phyloP scores from a whole-genome alignment of 2,329 filamentous ascomycete genomes.

The Colletotrichum spinosum region DNA sequence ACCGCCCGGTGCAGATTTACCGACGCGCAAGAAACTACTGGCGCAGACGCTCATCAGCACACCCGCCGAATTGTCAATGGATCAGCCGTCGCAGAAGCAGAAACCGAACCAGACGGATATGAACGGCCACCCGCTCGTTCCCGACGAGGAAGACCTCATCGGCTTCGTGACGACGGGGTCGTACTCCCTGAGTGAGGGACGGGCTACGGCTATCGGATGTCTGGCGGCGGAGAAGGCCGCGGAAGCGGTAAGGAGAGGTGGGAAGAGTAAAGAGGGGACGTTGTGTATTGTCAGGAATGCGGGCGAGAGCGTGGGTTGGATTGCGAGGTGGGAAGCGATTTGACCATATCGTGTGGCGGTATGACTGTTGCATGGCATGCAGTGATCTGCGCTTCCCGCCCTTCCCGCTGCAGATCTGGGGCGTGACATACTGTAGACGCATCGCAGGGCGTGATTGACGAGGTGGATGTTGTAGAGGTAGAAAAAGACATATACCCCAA shows the following conservation, averaged over 20 bases:
- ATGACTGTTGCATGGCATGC: neutral
- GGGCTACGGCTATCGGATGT: conserved; percentile 80
- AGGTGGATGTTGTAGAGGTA: neutral
- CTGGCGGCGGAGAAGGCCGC: conserved; percentile 71
- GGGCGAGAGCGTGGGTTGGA: conserved; percentile 81
- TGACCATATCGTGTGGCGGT: conserved; percentile 42
- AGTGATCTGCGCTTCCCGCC: conserved; percentile 17
- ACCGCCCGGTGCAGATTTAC: conserved; percentile 44
- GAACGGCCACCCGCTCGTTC: conserved; percentile 74
- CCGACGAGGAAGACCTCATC: conserved; percentile 79
- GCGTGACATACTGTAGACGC: neutral
- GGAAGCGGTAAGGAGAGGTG: conserved; percentile 47
- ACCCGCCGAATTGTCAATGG: conserved; percentile 41
- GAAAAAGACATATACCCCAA: neutral
- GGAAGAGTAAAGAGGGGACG: conserved; percentile 52
- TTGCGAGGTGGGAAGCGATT: conserved; percentile 81
- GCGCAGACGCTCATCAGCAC: conserved; percentile 59
- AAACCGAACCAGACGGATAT: conserved; percentile 51
- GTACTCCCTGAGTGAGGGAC: conserved; percentile 82
- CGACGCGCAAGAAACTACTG: conserved; percentile 56
- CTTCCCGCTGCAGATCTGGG: conserved; percentile 3
- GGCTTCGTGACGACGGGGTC: conserved; percentile 92
- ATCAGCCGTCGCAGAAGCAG: conserved; percentile 46
- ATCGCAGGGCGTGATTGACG: conserved; percentile 47
- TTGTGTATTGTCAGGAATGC: conserved; percentile 86